Conservation (phyloP, 1,284 basidiomycete genomes). For the Leucoagaricus sp. region DNA sequence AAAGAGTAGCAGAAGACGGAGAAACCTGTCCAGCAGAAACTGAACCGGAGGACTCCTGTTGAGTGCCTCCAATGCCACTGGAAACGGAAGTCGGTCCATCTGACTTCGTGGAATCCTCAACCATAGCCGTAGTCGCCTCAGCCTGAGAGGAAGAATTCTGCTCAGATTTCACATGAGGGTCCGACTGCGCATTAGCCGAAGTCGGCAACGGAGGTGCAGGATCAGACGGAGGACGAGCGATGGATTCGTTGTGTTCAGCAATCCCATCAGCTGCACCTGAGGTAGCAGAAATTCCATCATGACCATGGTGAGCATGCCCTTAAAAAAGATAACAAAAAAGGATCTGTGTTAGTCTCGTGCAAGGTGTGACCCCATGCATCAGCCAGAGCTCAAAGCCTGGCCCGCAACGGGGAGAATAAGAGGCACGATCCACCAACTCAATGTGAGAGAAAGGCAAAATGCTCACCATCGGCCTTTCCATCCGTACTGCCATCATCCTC, state of each 20-base stretch:
- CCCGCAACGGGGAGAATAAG: constrained; percentile 32
- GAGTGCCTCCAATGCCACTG: neutral
- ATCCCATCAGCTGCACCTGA: constrained; percentile 20
- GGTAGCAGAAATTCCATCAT: constrained; percentile 43
- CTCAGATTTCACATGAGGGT: neutral
- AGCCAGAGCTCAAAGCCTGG: constrained; percentile 31
- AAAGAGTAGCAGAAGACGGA: constrained; percentile 25
- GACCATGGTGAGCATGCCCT: constrained; percentile 53
- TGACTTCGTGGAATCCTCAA: constrained; percentile 5
- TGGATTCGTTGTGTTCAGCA: constrained; percentile 13
- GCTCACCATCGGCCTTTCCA: constrained; percentile 43
- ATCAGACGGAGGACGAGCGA: constrained; percentile 18
- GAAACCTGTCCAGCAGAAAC: constrained; percentile 5
- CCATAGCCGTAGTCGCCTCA: neutral
- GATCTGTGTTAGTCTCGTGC: constrained; percentile 51
- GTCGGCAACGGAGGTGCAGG: constrained; percentile 13
- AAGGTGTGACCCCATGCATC: constrained; percentile 18
- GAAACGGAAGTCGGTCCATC: constrained; percentile 10
- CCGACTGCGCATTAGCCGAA: constrained; percentile 3
- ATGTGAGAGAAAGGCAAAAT: constrained; percentile 12
- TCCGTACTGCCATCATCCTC: constrained; percentile 21
- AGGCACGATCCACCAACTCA: constrained; percentile 29
- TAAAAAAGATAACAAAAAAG: constrained; percentile 42
- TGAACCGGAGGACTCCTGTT: constrained; percentile 6
- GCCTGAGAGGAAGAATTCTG: neutral